phyloP scores from a whole-genome alignment of 1,139 yeast genomes.

The Blastobotrys indianensis region DNA sequence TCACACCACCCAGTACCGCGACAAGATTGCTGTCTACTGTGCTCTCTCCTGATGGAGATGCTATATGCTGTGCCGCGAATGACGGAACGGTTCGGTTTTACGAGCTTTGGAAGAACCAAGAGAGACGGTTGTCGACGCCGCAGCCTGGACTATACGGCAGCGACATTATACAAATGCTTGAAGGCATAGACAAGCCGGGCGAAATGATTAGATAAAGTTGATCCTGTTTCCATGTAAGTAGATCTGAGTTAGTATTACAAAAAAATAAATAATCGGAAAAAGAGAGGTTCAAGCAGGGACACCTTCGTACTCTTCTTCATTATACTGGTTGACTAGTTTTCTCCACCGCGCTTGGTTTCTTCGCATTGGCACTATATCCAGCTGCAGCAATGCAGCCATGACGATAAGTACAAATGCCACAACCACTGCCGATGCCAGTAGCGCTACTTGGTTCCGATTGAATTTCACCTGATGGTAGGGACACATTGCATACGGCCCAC shows the following conservation, averaged over 20 bases:
- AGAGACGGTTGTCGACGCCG: constrained; percentile 12
- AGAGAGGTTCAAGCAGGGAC: constrained; percentile 45
- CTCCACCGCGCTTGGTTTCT: constrained; percentile 55
- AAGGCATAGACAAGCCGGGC: constrained; percentile 37
- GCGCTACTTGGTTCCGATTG: constrained; percentile 50
- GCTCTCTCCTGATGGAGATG: constrained; percentile 54
- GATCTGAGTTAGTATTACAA: background rate
- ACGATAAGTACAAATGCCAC: constrained; percentile 48
- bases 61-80: constrained; percentile 67
- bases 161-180: constrained; percentile 47
- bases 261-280: constrained; percentile 3
- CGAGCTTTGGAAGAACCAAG: constrained; percentile 48
- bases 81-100: constrained; percentile 74
- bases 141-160: constrained; percentile 43
- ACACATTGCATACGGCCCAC: constrained; percentile 73
- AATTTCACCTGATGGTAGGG: constrained; percentile 59
- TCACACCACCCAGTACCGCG: constrained; percentile 49
- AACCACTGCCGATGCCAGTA: constrained; percentile 61
- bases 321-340: constrained; percentile 40
- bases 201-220: constrained; percentile 21
- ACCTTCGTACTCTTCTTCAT: constrained; percentile 53
- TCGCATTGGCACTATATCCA: constrained; percentile 44
- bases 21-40: constrained; percentile 61
- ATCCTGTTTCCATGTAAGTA: background rate
- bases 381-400: constrained; percentile 34